Evolutionary conservation across 2,329 filamentous ascomycete species (phyloP).

Genomic region (Colletotrichum acutatum): DNA sequence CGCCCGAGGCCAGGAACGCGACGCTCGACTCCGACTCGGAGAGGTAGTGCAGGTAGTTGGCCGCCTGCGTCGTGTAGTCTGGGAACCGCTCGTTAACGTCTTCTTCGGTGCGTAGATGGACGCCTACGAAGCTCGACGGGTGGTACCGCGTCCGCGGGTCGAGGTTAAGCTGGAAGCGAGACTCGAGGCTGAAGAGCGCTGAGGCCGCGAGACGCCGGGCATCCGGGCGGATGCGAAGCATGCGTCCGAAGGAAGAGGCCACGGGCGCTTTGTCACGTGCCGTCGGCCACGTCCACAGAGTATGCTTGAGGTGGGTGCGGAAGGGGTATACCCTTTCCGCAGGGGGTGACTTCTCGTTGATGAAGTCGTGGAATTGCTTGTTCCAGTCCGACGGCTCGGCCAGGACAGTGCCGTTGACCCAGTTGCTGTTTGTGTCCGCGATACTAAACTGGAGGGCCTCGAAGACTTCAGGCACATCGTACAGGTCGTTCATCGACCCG

Average conservation of each 20-base stretch:
- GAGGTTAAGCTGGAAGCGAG: constrained; percentile 39
- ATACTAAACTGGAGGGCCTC: constrained; percentile 41
- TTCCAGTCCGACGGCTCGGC: constrained; percentile 36
- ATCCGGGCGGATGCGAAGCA: constrained; percentile 50
- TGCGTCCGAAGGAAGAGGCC: constrained; percentile 49
- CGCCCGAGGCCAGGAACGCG: constrained; percentile 57
- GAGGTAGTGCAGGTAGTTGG: constrained; percentile 45
- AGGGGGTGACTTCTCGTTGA: constrained; percentile 42
- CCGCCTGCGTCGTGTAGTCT: constrained; percentile 46
- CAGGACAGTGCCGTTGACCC: constrained; percentile 42
- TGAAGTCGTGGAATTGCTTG: constrained; percentile 39
- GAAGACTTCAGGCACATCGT: constrained; percentile 44
- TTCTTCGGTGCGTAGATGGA: constrained; percentile 49
- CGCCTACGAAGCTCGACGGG: constrained; percentile 44
- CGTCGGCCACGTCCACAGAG: constrained; percentile 46
- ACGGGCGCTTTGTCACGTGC: constrained; percentile 43
- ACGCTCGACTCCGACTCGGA: constrained; percentile 41
- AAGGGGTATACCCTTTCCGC: constrained; percentile 44
- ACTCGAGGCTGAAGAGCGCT: constrained; percentile 47
- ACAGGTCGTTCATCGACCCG: constrained; percentile 47
- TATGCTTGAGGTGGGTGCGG: constrained; percentile 45
- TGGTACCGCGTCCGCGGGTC: constrained; percentile 41
- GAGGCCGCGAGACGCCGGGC: constrained; percentile 47
- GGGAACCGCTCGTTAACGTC: constrained; percentile 44
- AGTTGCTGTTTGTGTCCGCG: constrained; percentile 34